Conservation (phyloP, 2,329 filamentous ascomycete species). For the Periconia sp. region DNA sequence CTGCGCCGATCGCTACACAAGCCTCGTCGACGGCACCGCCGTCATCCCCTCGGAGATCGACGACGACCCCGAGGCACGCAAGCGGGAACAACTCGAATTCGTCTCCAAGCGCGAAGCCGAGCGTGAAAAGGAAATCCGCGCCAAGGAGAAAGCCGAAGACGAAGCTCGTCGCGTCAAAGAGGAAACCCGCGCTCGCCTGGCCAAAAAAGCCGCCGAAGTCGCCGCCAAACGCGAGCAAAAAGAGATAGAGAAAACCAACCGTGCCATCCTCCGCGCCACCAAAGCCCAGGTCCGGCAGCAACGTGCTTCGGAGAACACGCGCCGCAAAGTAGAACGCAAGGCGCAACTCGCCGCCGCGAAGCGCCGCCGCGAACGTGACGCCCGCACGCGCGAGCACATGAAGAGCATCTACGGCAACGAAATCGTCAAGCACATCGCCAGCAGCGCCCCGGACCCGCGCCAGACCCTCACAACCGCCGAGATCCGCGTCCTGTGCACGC, state of each 20-base stretch:
- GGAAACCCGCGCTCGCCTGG: constrained; percentile 16
- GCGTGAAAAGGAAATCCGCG: constrained; percentile 20
- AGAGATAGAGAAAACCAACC: constrained; percentile 19
- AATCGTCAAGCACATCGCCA: constrained; percentile 11
- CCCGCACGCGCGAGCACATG: constrained; percentile 1
- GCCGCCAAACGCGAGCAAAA: constrained; percentile 17
- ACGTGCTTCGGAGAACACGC: constrained; percentile 16
- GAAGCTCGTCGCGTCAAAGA: constrained; percentile 21
- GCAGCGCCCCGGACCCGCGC: constrained; percentile 25
- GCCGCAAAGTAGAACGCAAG: constrained; percentile 4
- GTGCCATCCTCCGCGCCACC: constrained; percentile 24
- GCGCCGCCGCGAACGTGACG: background rate
- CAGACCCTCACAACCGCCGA: constrained; percentile 21
- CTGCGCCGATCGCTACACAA: constrained; percentile 48
- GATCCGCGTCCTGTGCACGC: constrained; percentile 23
- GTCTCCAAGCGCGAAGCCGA: constrained; percentile 19
- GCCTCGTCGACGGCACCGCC: constrained; percentile 47
- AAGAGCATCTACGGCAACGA: constrained; percentile 3
- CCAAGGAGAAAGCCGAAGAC: constrained; percentile 16
- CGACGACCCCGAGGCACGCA: constrained; percentile 43
- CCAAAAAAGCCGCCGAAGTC: constrained; percentile 25
- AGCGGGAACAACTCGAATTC: constrained; percentile 27
- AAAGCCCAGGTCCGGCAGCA: constrained; percentile 19
- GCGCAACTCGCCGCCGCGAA: background rate
- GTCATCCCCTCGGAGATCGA: constrained; percentile 48